Conservation (phyloP, 495 filamentous ascomycete species). For the Geopyxis carbonaria region DNA sequence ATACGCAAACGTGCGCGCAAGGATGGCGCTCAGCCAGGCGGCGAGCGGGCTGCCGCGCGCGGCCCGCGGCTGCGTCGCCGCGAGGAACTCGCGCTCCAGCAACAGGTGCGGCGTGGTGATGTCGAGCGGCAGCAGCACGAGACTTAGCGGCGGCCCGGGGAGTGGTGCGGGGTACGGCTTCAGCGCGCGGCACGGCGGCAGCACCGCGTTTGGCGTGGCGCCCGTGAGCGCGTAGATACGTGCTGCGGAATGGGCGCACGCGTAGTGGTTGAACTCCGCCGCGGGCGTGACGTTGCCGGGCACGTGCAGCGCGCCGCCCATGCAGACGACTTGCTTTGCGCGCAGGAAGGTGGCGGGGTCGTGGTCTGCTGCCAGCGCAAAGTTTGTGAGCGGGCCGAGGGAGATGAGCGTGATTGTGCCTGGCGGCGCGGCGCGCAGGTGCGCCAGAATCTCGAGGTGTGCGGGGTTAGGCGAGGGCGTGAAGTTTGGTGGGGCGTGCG, state of each 20-base stretch:
- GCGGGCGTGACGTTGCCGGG: constrained; percentile 48
- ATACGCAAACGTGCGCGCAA: constrained; percentile 58
- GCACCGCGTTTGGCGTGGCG: constrained; percentile 44
- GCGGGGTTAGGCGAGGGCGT: constrained; percentile 52
- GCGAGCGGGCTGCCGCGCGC: constrained; percentile 56
- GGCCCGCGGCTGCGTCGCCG: constrained; percentile 34
- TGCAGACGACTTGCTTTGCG: constrained; percentile 83
- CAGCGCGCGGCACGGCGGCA: constrained; percentile 29
- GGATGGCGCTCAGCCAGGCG: constrained; percentile 63
- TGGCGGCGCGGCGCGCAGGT: constrained; percentile 57
- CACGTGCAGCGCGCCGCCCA: constrained; percentile 73
- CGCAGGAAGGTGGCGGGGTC: constrained; percentile 74
- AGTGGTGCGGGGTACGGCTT: constrained; percentile 51
- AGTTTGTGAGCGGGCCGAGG: constrained; percentile 78
- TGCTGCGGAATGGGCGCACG: constrained; percentile 69
- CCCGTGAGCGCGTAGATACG: constrained; percentile 82
- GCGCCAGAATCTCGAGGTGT: constrained; percentile 68
- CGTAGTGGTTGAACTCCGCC: constrained; percentile 54
- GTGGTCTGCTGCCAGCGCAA: constrained; percentile 70
- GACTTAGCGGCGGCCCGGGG: constrained; percentile 41
- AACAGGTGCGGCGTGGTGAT: constrained; percentile 65
- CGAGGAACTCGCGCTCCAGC: constrained; percentile 39
- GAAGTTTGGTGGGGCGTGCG: constrained; percentile 29
- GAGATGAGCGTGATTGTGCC: constrained; percentile 80
- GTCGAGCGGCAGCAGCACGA: constrained; percentile 75